These are phyloP conservation scores for Coemansia sp. DNA, from an alignment of 192 early-diverging fungal species.

Conservation along the genomic window DNA sequence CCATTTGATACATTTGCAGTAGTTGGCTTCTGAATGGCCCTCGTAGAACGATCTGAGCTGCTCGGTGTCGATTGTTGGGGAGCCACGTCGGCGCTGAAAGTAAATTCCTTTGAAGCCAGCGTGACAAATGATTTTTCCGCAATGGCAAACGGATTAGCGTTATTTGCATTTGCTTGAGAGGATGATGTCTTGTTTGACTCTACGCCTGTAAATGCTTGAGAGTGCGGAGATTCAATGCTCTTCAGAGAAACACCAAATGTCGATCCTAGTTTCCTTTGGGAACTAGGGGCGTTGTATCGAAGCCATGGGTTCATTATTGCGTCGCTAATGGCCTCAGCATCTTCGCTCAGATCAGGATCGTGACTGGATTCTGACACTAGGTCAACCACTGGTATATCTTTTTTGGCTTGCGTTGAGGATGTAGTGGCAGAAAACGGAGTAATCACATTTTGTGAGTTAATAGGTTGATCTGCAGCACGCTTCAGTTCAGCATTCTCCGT, in stretches of 20 bases:
- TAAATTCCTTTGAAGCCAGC: neutral
- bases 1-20: neutral
- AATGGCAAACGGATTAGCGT: slow-evolving; percentile 11
- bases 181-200: neutral
- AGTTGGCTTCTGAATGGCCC: neutral
- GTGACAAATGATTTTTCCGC: neutral
- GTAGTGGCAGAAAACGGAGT: neutral
- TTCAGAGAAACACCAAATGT: slow-evolving; percentile 30
- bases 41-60: neutral
- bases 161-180: neutral
- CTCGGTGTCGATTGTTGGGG: neutral
- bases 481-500: neutral
- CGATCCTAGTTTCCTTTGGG: slow-evolving; percentile 8
- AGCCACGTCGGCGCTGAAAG: neutral
- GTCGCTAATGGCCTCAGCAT: slow-evolving; percentile 15
- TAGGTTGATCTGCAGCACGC: neutral
- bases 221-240: slow-evolving; percentile 2
- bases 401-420: neutral
- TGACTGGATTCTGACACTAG: slow-evolving; percentile 12
- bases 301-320: slow-evolving; percentile 5
- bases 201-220: neutral
- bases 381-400: neutral
- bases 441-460: neutral
- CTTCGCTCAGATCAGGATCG: slow-evolving; percentile 21
- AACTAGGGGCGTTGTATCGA: neutral